Evolutionary conservation across 352 stramenopile species (phyloP).

Genomic region (Poterioochromonas sp.): DNA sequence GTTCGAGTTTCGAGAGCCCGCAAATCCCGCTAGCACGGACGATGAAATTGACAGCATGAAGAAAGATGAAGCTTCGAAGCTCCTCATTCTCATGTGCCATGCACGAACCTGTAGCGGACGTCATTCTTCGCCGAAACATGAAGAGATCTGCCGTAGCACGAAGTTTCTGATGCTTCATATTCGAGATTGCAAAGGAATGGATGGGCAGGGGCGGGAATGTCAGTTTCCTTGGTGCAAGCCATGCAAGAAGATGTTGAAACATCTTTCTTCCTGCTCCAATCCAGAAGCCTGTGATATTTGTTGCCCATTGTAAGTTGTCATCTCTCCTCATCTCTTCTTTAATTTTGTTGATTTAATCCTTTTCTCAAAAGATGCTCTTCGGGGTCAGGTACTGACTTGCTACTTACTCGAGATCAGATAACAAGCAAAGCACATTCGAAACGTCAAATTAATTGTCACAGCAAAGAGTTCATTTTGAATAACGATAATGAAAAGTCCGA

Average conservation of each 20-base stretch:
- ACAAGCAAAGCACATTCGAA: no score
- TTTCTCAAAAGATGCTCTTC: no score
- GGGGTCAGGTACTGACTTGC: no score
- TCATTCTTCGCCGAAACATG: conserved; percentile 39
- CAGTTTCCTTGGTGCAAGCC: conserved; percentile 43
- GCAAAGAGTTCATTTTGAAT: no score
- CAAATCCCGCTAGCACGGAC: background rate
- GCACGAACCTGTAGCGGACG: conserved; percentile 39
- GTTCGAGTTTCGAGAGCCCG: background rate
- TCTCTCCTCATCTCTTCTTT: no score
- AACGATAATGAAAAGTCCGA: no score
- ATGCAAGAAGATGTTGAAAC: conserved; percentile 44
- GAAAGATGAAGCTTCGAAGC: conserved; percentile 28
- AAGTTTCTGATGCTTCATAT: conserved; percentile 48
- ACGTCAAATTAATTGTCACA: no score
- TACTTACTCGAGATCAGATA: no score
- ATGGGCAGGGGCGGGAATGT: conserved; percentile 35
- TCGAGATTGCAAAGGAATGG: conserved; percentile 41
- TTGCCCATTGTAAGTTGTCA: conserved; percentile 33
- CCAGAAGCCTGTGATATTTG: conserved; percentile 40
- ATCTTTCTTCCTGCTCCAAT: conserved; percentile 40
- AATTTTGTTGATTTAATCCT: no score
- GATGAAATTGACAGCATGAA: background rate
- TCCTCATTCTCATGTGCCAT: conserved; percentile 46
- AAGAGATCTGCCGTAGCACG: conserved; percentile 42